Percentiles rank a stretch among this genome's conserved stretches.
Conservation (phyloP, 163 green algal species). For the Scenedesmus sp. region DNA sequence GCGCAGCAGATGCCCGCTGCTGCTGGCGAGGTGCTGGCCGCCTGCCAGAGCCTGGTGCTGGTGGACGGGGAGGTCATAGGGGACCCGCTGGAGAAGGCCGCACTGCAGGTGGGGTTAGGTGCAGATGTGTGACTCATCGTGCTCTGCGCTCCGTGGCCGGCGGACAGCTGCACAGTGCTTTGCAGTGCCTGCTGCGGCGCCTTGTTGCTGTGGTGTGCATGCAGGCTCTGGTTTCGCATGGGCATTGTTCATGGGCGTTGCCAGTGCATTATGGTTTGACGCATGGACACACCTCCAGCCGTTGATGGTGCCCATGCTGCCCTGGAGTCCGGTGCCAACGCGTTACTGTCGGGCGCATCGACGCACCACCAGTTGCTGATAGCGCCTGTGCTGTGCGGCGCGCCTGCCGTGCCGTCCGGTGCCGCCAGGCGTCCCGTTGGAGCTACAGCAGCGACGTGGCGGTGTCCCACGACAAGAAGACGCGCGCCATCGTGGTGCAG, state of each 20-base stretch:
- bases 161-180: too few relatives aligned
- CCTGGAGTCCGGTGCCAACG: too few relatives aligned
- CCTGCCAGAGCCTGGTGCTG: constrained; percentile 81
- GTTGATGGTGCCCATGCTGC: too few relatives aligned
- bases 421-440: constrained; percentile 65
- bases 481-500: constrained; percentile 78
- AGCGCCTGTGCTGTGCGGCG: not conserved
- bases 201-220: too few relatives aligned
- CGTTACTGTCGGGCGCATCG: too few relatives aligned
- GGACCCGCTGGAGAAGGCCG: constrained; percentile 92
- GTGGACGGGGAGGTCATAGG: constrained; percentile 85
- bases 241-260: too few relatives aligned
- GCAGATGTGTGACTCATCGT: not conserved
- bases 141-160: too few relatives aligned
- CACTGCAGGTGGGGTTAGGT: constrained; percentile 70
- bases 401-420: not conserved
- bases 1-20: constrained; percentile 44
- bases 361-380: not conserved
- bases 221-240: too few relatives aligned
- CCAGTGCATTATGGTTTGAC: too few relatives aligned
- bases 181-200: too few relatives aligned
- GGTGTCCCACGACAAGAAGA: constrained; percentile 58
- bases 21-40: constrained; percentile 76
- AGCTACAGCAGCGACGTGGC: constrained; percentile 56
- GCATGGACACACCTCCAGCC: too few relatives aligned